Base-by-base conservation (phyloP, 1,139 yeast species). In the Hansenula sp. region DNA sequence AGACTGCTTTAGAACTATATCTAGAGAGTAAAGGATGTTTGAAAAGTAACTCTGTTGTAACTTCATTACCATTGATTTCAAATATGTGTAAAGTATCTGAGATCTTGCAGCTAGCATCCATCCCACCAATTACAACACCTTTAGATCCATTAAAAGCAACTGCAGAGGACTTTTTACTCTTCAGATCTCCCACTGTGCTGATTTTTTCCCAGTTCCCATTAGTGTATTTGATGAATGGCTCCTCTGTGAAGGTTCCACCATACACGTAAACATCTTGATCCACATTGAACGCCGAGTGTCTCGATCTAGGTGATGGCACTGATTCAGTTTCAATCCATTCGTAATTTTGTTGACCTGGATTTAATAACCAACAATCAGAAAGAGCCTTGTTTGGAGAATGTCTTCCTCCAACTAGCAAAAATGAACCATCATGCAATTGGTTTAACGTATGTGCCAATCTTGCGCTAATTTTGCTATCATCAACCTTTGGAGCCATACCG, bases 371-470 rank as follows among this genome's bases (percentile, higher is more conserved):
- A 32, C 65, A 57, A 39, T 75, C 80, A 3, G 50, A 36, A 30
- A 76, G 58, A 0, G 66, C 62, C 10, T 60, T 57, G 1, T 73
- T 71, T 1, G 95, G 95, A 8, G 79, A 70, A 4, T 73, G 65
- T 46, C 95, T 69, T 3, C 95, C 95, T 3, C 94, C 95, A 24
- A 77, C 63, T n/a, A 83, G 47, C 3, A 81, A 44, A 1, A 64
- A 46, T 2, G 45, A 47, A 0, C 56, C 53, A 6, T 56, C 52
- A 2, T 55, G 50, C 2, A 76, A 40, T 0, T 55, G 44, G 0
- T 77, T 69, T 21, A 78, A 50, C 0, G 78, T 64, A 51, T 85
- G 90, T 46, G 85, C 73, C 77, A 82, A 75, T 43, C 94, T 67
- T 8, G 79, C 68, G 11, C 54, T 47, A 4, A 54, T 39, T 16